phyloP scores from a whole-genome alignment of 148 eudicot species.

The Dianthus caryophyllus region DNA sequence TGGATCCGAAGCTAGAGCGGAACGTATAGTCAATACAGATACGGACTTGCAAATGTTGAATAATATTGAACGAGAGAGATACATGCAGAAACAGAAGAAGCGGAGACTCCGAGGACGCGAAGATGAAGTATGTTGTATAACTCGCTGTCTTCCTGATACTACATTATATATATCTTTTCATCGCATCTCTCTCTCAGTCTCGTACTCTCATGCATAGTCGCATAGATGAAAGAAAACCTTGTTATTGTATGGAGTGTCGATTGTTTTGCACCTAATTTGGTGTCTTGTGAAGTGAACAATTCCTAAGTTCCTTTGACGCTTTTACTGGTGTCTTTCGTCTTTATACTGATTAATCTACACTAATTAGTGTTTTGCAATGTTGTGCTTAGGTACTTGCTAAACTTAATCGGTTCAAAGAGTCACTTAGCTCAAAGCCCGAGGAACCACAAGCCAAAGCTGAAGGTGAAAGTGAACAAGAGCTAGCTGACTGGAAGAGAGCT shows the following conservation, averaged over 20 bases:
- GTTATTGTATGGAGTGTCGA: background rate
- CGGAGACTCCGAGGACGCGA: constrained; percentile 88
- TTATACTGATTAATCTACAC: background rate
- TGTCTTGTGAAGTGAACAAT: too few relatives aligned
- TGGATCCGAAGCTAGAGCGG: constrained; percentile 91
- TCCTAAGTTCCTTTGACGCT: too few relatives aligned
- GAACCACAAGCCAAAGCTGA: constrained; percentile 32
- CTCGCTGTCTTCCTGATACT: background rate
- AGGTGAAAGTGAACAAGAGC: constrained; percentile 43
- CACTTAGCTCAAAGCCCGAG: constrained; percentile 34
- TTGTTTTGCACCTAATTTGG: too few relatives aligned
- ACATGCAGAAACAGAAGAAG: constrained; percentile 73
- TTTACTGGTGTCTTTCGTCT: too few relatives aligned
- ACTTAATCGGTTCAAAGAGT: constrained; percentile 63
- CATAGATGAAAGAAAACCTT: background rate
- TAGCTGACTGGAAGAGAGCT: constrained; percentile 55
- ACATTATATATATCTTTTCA: background rate
- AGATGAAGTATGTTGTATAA: constrained; percentile 62
- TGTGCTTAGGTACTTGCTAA: constrained; percentile 59
- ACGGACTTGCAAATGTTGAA: constrained; percentile 65
- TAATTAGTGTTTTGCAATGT: constrained; percentile 6
- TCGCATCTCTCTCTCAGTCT: background rate
- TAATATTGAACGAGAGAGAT: constrained; percentile 61
- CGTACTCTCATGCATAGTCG: background rate
- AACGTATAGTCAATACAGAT: constrained; percentile 76